Percentiles rank a stretch among this genome's conserved stretches.
Conservation (phyloP, 176 grass and related monocot species). For the Rhynchospora breviuscula region DNA sequence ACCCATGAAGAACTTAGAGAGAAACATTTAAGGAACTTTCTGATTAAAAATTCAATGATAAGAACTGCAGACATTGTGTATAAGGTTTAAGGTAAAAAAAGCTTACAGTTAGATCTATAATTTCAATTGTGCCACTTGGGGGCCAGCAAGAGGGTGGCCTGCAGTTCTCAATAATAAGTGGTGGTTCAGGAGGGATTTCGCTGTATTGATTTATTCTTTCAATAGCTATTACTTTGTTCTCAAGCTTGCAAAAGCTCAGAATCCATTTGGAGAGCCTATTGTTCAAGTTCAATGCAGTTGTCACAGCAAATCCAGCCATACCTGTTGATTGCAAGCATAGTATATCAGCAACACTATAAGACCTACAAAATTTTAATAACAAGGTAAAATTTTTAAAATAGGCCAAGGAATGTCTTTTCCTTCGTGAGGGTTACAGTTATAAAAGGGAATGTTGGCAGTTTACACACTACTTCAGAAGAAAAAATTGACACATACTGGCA, state of each 20-base stretch:
- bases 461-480: neutral
- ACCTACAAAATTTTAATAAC: neutral
- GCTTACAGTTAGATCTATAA: slow-evolving; percentile 84
- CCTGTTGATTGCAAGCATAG: slow-evolving; percentile 45
- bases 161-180: slow-evolving; percentile 54
- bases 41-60: neutral
- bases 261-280: slow-evolving; percentile 94
- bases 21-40: neutral
- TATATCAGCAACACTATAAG: neutral
- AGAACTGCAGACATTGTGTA: neutral
- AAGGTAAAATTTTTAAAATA: neutral
- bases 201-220: slow-evolving; percentile 98
- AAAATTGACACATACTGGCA: slow-evolving; percentile 69
- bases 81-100: neutral
- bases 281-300: slow-evolving; percentile 94
- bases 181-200: slow-evolving; percentile 74
- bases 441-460: neutral
- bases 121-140: slow-evolving; percentile 63
- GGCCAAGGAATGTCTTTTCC: neutral
- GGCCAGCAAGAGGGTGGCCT: slow-evolving; percentile 60
- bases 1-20: neutral
- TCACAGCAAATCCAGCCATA: slow-evolving; percentile 94
- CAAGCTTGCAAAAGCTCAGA: slow-evolving; percentile 97
- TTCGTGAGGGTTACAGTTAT: neutral
- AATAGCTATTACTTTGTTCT: slow-evolving; percentile 96